A percentile compares a stretch with the other conserved stretches of the same genome.
Evolutionary conservation across 2,329 filamentous ascomycete species (phyloP).

Genomic region (Fusarium subtropicale): DNA sequence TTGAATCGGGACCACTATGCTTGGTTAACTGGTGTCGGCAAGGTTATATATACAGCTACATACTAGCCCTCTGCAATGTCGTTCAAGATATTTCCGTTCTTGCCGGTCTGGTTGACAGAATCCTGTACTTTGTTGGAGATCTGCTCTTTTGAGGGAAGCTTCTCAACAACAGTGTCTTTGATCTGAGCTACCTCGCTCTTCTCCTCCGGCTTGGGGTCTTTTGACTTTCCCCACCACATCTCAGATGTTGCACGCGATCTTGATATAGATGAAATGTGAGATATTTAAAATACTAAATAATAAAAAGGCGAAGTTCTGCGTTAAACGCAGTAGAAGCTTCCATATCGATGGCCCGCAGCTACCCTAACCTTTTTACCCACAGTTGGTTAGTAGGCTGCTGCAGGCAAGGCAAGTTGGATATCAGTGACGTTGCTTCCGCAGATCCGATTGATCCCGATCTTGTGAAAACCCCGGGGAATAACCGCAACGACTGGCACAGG

Average conservation of each 20-base stretch:
- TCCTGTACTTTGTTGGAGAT: conserved; percentile 67
- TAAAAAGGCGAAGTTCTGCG: not conserved
- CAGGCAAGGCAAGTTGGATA: conserved; percentile 10
- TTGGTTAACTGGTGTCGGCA: conserved; percentile 24
- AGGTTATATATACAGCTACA: conserved; percentile 50
- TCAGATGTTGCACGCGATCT: not conserved
- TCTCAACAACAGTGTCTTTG: conserved; percentile 57
- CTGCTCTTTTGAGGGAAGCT: conserved; percentile 62
- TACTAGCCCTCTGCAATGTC: conserved; percentile 84
- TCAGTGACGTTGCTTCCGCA: conserved; percentile 42
- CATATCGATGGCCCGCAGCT: conserved; percentile 38
- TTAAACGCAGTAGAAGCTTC: conserved; percentile 24
- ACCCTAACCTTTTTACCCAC: conserved; percentile 23
- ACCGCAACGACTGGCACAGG: conserved; percentile 30
- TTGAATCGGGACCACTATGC: conserved; percentile 72
- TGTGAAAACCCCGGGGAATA: conserved; percentile 47
- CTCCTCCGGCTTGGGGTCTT: conserved; percentile 51
- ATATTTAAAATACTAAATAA: conserved; percentile 3
- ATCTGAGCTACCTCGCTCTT: conserved; percentile 39
- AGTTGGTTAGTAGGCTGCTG: conserved; percentile 1
- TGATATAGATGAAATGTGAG: not conserved
- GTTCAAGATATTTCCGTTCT: conserved; percentile 80
- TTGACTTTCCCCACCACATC: conserved; percentile 60
- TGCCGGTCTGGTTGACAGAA: conserved; percentile 67
- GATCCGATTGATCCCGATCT: conserved; percentile 45